Base-by-base conservation (phyloP, 192 early-diverging fungal genomes). In the Coemansia sp. region DNA sequence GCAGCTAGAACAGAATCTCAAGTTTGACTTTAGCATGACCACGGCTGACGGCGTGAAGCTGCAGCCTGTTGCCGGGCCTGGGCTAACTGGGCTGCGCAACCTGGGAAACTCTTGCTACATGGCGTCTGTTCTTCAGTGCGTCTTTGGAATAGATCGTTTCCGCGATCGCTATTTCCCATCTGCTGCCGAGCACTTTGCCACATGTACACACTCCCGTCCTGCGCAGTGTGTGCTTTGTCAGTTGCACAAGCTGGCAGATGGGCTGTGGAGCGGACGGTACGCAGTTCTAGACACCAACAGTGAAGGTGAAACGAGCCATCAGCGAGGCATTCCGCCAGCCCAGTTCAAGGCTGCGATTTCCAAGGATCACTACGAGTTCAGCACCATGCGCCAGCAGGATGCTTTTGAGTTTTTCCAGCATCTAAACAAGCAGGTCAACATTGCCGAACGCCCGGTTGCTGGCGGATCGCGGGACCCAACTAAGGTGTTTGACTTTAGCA, bases 81-180 rank as follows among this genome's bases (percentile, higher is more conserved):
- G 95, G 2, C 90, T 89, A 71, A 97, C 96, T 22, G 97, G 97
- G 6, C 84, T 99, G 28, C 89, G 85, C 64, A 99, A 99, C 68
- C 72, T 99, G 30, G 97, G 97, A 30, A 99, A 99, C 83, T 95
- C 95, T 61, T 99, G 97, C 80, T 99, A 99, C 76, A 93, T 99
- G 92, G 92, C 93, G 3, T 96, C 97, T 0, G 87, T 98, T 5
- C 64, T 96, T 31, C 97, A 99, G 81, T 87, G 90, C n/a, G 80
- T 96, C 7, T 94, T 95, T 70, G 78, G 86, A 52, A 85, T 96
- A 10, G 77, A 85, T 49, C 80, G 82, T 0, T 96, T 96, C 76
- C 82, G 88, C 67, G 84, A 93, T 28, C 85, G 93, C 79, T 90
- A 85, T 42, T 68, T 70, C 55, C 68, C 77, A 5, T 67, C 67